Evolutionary conservation across 176 grass and related monocot genomes (phyloP), one percentile per base, ranked within the genome.

Genomic region (Triticum dicoccoides): DNA sequence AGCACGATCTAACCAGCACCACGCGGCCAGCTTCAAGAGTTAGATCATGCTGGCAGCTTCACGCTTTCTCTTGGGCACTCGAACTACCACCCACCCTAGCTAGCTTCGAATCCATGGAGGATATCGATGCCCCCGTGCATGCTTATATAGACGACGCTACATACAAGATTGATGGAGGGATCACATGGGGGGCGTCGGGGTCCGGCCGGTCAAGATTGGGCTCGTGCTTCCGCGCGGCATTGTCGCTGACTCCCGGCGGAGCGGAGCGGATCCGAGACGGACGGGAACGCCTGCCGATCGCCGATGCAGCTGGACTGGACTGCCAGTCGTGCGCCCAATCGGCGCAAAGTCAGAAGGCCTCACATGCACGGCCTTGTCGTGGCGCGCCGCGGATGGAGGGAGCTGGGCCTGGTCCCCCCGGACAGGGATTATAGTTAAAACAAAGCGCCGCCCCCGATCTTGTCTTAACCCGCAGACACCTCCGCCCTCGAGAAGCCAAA

Each of bases 41-140:
- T 90, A 97, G 92, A 97, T 97, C 94, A 94, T 97, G 94, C 94
- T 97, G 94, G 94, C 94, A 94, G 94, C 94, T 97, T 97, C 94
- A 97, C 87, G 85, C 78, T 78, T 94, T 95, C 90, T 42, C 88
- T 86, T 77, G 84, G 89, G 84, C 87, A 90, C 92, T 41, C 67
- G 17, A 8, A 49, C 45, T 11, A 17, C 45, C 33, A 34, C 4
- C 38, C 52, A 20, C 15, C 15, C 51, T 18, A 18, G 52, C 52
- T 56, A 2, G 51, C 51, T 56, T 20, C 49, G 2, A 0, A 1
- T 30, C 44, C 25, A 76, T 15, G n/a, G 54, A 9, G 34, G 78
- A 29, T 13, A 29, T 13, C 15, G 8, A 41, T 20, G 11, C 4
- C 9, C 67, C 65, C 8, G 34, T 12, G 23, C 73, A 32, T 2